Conservation (phyloP, 768 basidiomycete genomes). For the Pluteus cervinus region DNA sequence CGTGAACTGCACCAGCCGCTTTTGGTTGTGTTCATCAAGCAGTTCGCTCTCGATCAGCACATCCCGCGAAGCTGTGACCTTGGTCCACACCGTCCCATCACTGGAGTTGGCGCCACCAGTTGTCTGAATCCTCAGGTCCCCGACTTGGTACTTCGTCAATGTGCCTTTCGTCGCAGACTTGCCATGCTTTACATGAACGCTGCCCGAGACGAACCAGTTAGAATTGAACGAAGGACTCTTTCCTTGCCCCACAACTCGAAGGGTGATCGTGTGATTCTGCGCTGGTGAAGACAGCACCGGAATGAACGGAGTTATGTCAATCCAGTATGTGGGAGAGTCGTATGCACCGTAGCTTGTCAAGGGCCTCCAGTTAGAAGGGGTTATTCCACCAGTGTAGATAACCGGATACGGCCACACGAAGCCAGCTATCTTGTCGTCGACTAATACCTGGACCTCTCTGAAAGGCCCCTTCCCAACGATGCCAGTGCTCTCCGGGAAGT, state of each 20-base stretch:
- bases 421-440: constrained; percentile 5
- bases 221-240: constrained; percentile 45
- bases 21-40: constrained; percentile 39
- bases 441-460: constrained; percentile 6
- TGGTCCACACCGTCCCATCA: constrained; percentile 44
- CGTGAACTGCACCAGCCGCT: constrained; percentile 38
- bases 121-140: constrained; percentile 33
- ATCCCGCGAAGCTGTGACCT: constrained; percentile 37
- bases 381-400: constrained; percentile 5
- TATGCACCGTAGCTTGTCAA: constrained; percentile 4
- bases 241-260: constrained; percentile 55
- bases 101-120: constrained; percentile 32
- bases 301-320: constrained; percentile 5
- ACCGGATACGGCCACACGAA: constrained; percentile 5
- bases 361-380: constrained; percentile 4
- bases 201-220: constrained; percentile 62
- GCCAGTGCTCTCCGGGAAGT: constrained; percentile 2
- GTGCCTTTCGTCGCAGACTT: constrained; percentile 46
- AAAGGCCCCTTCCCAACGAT: constrained; percentile 2
- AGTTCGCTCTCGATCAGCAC: constrained; percentile 47
- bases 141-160: constrained; percentile 40
- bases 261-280: constrained; percentile 41
- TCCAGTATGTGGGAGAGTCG: constrained; percentile 3
- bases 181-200: constrained; percentile 45
- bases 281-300: constrained; percentile 15